Evolutionary conservation across 2,329 filamentous ascomycete genomes (phyloP), one percentile per base, ranked within the genome.

Genomic region (Aureobasidium lini): DNA sequence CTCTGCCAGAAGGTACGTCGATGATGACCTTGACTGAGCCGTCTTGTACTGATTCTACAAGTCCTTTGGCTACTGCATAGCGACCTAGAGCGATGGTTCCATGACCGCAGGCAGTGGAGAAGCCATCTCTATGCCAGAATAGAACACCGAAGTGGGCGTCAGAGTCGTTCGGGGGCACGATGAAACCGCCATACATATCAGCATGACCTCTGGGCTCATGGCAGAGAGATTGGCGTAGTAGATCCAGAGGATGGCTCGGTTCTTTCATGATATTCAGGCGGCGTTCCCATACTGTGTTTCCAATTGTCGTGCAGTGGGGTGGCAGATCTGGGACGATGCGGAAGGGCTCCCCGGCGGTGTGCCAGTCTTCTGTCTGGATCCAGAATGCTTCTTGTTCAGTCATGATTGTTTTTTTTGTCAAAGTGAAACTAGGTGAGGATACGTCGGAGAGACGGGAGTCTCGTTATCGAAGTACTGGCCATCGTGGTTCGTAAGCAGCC

Each of bases 121-220:
- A 80, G 0, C 76, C 77, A 4, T 76, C 75, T 34, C 78, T 78
- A 34, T 77, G 76, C 61, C 71, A 71, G 66, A 80, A 80, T 3
- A 81, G 63, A 1, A 77, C 75, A 4, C 77, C 78, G 29, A 80
- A 75, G 62, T 80, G 70, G 0, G 78, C 79, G n/a, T 73, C 63
- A 6, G 50, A 43, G n/a, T 78, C 77, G 4, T 77, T 78, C 18
- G 73, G 69, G 0, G 66, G 71, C 1, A 67, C 63, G 44, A 81
- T 67, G 29, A 81, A 71, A 6, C 77, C 78, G 2, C 79, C 78
- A 61, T 81, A 81, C 79, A 81, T 81, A 60, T 78, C 79, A 13
- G 69, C 68, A 63, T 81, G 78, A 13, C 78, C 78, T 36, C 77
- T 73, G 6, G 78, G 78, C 61, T 81, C 79, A 4, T 75, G 69